These are phyloP conservation scores for Aristolochia californica DNA, from an alignment of 164 flowering plant genomes.

Conservation along the genomic window DNA sequence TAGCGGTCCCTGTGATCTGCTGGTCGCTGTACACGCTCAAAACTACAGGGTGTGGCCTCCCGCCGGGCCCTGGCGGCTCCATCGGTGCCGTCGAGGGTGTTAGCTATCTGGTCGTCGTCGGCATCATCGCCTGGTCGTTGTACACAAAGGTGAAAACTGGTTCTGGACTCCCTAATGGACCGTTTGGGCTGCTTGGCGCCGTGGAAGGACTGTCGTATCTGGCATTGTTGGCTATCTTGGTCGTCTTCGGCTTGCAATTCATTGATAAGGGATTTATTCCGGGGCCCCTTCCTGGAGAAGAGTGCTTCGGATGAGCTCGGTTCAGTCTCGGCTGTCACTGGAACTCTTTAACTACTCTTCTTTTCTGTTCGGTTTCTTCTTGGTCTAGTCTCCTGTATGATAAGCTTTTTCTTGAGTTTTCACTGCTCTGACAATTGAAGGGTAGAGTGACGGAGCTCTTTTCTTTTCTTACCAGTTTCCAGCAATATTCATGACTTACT, in stretches of 20 bases:
- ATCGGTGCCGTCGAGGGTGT: conserved; percentile 91
- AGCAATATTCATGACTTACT: too few relatives aligned
- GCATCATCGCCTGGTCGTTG: conserved; percentile 74
- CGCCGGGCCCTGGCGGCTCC: conserved; percentile 94
- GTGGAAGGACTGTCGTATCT: conserved; percentile 84
- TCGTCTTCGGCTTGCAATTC: conserved; percentile 76
- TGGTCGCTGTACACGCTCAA: conserved; percentile 98
- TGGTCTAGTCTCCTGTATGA: too few relatives aligned
- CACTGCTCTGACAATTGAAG: too few relatives aligned
- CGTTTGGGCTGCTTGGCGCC: conserved; percentile 81
- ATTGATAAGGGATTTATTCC: conserved; percentile 68
- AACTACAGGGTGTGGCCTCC: conserved; percentile 92
- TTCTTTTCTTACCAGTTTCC: too few relatives aligned
- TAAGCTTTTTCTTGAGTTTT: too few relatives aligned
- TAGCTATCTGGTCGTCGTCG: conserved; percentile 65
- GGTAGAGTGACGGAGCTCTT: too few relatives aligned
- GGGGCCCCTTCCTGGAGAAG: conserved; percentile 76
- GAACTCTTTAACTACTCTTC: too few relatives aligned
- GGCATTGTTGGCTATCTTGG: conserved; percentile 48
- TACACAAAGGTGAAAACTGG: conserved; percentile 84
- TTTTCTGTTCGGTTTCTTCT: too few relatives aligned
- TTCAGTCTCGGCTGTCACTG: too few relatives aligned
- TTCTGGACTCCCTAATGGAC: conserved; percentile 80
- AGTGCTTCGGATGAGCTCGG: conserved; percentile 61
- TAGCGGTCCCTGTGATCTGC: conserved; percentile 68